Evolutionary conservation across 73 alveolate species (phyloP).

Genomic region (Uronychia binucleata): DNA sequence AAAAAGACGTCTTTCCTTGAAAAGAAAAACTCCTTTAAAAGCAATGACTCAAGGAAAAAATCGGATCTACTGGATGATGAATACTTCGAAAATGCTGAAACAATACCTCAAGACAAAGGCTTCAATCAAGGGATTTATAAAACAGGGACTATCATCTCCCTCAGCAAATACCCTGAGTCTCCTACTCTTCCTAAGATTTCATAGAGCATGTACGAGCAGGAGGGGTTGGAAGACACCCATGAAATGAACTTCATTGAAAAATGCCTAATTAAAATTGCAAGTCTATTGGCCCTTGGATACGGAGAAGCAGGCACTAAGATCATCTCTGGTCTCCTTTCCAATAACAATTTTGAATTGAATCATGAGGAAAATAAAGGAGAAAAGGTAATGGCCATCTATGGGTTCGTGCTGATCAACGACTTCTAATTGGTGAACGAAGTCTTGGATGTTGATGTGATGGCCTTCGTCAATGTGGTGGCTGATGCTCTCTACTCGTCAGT

Average conservation of each 20-base stretch:
- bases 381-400: slow-evolving; percentile 79
- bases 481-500: slow-evolving; percentile 91
- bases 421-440: slow-evolving; percentile 81
- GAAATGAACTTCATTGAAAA: neutral
- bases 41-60: neutral
- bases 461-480: slow-evolving; percentile 93
- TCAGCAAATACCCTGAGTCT: too few species aligned
- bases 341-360: neutral
- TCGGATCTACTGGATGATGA: too few species aligned
- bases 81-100: neutral
- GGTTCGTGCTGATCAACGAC: slow-evolving; percentile 82
- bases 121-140: neutral
- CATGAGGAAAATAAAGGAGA: slow-evolving; percentile 41
- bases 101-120: neutral
- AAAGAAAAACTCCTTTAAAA: neutral
- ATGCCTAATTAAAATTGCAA: slow-evolving; percentile 21
- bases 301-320: slow-evolving; percentile 53
- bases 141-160: neutral
- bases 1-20: too few species aligned
- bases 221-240: neutral
- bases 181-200: too few species aligned
- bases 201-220: too few species aligned
- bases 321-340: neutral
- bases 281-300: slow-evolving; percentile 30
- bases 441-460: slow-evolving; percentile 86